Percentiles rank a stretch among this genome's conserved stretches.
These are phyloP conservation scores for Entomortierella lignicola DNA, from an alignment of 192 early-diverging fungal genomes.

Conservation along the genomic window DNA sequence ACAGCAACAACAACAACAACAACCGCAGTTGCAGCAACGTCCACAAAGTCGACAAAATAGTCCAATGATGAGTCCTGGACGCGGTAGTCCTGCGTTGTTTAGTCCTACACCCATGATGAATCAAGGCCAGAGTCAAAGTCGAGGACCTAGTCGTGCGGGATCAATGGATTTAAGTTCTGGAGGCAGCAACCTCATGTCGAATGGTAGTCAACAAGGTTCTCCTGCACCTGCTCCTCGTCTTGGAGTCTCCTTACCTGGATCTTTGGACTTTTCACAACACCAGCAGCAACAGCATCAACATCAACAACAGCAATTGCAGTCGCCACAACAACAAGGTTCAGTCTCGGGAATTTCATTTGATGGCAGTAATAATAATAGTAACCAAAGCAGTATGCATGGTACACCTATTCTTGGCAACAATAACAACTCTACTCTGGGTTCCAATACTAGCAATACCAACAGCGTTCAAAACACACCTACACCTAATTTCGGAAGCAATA, in stretches of 20 bases:
- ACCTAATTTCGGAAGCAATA: neutral
- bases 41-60: constrained; percentile 36
- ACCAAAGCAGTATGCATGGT: constrained; percentile 10
- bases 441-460: neutral
- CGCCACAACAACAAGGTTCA: constrained; percentile 6
- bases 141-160: constrained; percentile 30
- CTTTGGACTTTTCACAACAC: constrained; percentile 25
- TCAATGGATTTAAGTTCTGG: constrained; percentile 24
- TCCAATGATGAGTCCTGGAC: constrained; percentile 44
- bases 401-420: constrained; percentile 12
- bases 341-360: constrained; percentile 2
- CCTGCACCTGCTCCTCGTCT: constrained; percentile 12
- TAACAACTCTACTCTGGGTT: too few relatives aligned
- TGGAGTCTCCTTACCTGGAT: constrained; percentile 13
- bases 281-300: constrained; percentile 23
- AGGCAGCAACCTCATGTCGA: constrained; percentile 4
- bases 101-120: constrained; percentile 29
- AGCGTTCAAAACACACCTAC: constrained; percentile 4
- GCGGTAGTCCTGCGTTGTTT: constrained; percentile 38
- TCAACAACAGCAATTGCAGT: too few relatives aligned
- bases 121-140: constrained; percentile 7
- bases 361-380: constrained; percentile 5
- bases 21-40: constrained; percentile 24
- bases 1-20: constrained; percentile 22
- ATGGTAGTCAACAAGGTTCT: constrained; percentile 22